Conservation (phyloP, 2,329 filamentous ascomycete species). For the Taxawa tesnikishii region DNA sequence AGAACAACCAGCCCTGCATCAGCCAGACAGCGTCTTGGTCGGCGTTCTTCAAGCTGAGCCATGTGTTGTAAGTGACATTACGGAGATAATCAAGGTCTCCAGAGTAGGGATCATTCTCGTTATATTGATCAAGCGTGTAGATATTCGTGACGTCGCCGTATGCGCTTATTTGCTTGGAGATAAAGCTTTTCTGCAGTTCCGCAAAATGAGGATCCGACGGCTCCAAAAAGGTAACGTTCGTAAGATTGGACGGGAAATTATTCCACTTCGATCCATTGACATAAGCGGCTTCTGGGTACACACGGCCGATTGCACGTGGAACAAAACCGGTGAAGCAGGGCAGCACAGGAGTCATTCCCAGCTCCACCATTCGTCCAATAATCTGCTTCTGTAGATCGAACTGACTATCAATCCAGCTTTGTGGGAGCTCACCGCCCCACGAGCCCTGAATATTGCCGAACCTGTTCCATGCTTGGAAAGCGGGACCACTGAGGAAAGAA, state of each 20-base stretch:
- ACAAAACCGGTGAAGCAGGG: constrained; percentile 41
- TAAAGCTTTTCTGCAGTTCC: constrained; percentile 32
- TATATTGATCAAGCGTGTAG: constrained; percentile 42
- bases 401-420: constrained; percentile 35
- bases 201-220: constrained; percentile 33
- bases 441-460: constrained; percentile 42
- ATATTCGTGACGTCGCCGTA: constrained; percentile 38
- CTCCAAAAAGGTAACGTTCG: constrained; percentile 36
- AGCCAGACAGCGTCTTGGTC: constrained; percentile 39
- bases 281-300: constrained; percentile 30
- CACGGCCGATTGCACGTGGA: constrained; percentile 27
- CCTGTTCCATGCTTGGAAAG: constrained; percentile 42
- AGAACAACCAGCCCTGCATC: constrained; percentile 42
- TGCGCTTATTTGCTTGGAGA: constrained; percentile 31
- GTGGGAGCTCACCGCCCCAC: constrained; percentile 33
- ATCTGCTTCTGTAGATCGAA: constrained; percentile 38
- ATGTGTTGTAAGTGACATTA: constrained; percentile 32
- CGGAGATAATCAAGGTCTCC: constrained; percentile 31
- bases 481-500: constrained; percentile 37
- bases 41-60: constrained; percentile 34
- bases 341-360: constrained; percentile 41
- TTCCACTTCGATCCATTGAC: constrained; percentile 33
- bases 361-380: constrained; percentile 35
- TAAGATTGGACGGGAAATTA: constrained; percentile 28
- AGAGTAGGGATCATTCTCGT: constrained; percentile 37